phyloP scores from a whole-genome alignment of 2,329 filamentous ascomycete genomes.

The Epichloe coenophiala region DNA sequence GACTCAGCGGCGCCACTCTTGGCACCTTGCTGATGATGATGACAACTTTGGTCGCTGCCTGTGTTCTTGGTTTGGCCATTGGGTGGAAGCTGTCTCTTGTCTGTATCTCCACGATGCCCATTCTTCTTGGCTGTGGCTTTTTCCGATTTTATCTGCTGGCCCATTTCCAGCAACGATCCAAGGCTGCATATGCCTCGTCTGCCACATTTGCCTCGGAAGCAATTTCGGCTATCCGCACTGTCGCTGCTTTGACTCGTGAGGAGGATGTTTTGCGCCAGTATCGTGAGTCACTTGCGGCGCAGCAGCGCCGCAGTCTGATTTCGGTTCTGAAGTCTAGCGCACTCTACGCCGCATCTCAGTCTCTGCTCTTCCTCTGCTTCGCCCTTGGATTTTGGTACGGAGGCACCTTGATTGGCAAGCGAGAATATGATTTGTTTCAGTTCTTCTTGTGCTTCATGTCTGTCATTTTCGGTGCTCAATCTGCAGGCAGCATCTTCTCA shows the following conservation, averaged over 20 bases:
- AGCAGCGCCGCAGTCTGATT: constrained; percentile 53
- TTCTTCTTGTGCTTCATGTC: constrained; percentile 88
- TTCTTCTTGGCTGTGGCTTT: constrained; percentile 71
- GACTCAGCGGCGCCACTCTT: constrained; percentile 75
- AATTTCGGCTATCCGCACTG: constrained; percentile 85
- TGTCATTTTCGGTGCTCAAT: constrained; percentile 84
- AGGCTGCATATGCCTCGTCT: constrained; percentile 64
- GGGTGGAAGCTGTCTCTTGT: constrained; percentile 84
- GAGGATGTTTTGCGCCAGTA: constrained; percentile 65
- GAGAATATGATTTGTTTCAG: constrained; percentile 65
- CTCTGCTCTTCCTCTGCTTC: constrained; percentile 68
- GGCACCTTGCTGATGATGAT: constrained; percentile 71
- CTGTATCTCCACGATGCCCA: constrained; percentile 63
- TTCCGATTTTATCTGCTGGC: constrained; percentile 77
- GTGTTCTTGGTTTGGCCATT: constrained; percentile 56
- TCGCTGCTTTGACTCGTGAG: constrained; percentile 82
- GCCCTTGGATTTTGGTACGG: constrained; percentile 92
- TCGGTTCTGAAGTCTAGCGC: constrained; percentile 65
- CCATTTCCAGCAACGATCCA: constrained; percentile 65
- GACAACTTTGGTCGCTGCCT: constrained; percentile 66
- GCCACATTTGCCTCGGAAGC: constrained; percentile 87
- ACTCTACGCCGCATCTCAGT: constrained; percentile 77
- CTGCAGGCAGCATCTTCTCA: constrained; percentile 76
- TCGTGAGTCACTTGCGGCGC: constrained; percentile 48
- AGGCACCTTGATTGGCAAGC: constrained; percentile 55